A percentile compares a stretch with the other conserved stretches of the same genome.
Evolutionary conservation across 768 basidiomycete genomes (phyloP).

Genomic region (Leccinum rimulosum): DNA sequence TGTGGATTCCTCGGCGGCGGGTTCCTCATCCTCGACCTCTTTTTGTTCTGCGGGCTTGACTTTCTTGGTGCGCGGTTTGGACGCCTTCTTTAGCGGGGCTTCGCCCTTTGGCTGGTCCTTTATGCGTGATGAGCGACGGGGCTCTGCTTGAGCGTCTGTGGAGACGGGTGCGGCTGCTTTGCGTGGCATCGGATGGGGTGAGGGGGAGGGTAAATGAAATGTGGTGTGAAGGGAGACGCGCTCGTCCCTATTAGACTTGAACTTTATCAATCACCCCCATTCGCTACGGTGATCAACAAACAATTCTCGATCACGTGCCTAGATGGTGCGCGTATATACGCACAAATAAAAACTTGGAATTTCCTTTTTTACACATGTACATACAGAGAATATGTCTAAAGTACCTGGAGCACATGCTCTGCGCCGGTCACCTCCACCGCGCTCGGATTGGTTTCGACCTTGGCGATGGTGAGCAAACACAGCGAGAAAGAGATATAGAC

Average conservation of each 20-base stretch:
- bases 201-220: neutral
- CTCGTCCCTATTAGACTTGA: slow-evolving; percentile 28
- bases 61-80: slow-evolving; percentile 59
- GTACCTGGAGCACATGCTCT: slow-evolving; percentile 8
- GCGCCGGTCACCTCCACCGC: slow-evolving; percentile 12
- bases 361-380: neutral
- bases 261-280: slow-evolving; percentile 31
- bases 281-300: slow-evolving; percentile 31
- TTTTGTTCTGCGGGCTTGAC: slow-evolving; percentile 38
- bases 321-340: slow-evolving; percentile 28
- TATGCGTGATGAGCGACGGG: slow-evolving; percentile 74
- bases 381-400: slow-evolving; percentile 9
- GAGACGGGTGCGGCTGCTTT: slow-evolving; percentile 55
- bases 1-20: slow-evolving; percentile 25
- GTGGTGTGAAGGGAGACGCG: slow-evolving; percentile 30
- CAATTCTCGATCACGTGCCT: slow-evolving; percentile 34
- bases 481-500: slow-evolving; percentile 13
- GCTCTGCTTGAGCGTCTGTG: slow-evolving; percentile 38
- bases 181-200: slow-evolving; percentile 53
- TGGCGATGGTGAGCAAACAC: neutral
- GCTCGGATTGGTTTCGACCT: slow-evolving; percentile 16
- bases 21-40: slow-evolving; percentile 44
- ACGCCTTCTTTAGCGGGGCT: slow-evolving; percentile 52
- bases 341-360: slow-evolving; percentile 22
- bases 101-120: slow-evolving; percentile 66